A percentile compares a stretch with the other conserved stretches of the same genome.
Evolutionary conservation across 768 basidiomycete genomes (phyloP).

Genomic region (Lactarius quietus): DNA sequence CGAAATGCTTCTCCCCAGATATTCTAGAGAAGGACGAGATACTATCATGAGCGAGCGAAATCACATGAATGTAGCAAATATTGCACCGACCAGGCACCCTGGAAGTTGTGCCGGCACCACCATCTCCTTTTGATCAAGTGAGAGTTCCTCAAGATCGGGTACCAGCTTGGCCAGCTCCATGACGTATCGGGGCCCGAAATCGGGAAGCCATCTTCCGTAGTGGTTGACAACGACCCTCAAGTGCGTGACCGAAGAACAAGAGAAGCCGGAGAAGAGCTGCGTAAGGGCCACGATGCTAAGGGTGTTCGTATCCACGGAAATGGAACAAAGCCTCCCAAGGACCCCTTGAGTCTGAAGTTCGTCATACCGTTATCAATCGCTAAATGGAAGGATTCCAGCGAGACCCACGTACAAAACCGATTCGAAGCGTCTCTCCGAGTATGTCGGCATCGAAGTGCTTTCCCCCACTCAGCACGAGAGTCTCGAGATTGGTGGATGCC

Average conservation of each 20-base stretch:
- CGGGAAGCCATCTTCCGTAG: slow-evolving; percentile 7
- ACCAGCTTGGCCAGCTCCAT: slow-evolving; percentile 4
- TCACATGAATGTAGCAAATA: neutral
- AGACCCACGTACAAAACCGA: slow-evolving; percentile 12
- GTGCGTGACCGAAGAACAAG: slow-evolving; percentile 16
- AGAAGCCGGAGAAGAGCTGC: slow-evolving; percentile 13
- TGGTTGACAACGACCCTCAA: slow-evolving; percentile 17
- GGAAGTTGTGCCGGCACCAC: neutral
- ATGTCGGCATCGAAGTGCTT: neutral
- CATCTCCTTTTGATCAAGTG: slow-evolving; percentile 19
- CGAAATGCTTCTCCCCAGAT: slow-evolving; percentile 18
- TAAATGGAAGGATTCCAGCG: neutral
- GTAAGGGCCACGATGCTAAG: slow-evolving; percentile 1
- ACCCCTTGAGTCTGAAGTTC: slow-evolving; percentile 1
- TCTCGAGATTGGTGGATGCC: slow-evolving; percentile 12
- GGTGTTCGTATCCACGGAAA: slow-evolving; percentile 1
- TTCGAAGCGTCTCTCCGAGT: slow-evolving; percentile 8
- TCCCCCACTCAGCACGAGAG: slow-evolving; percentile 7
- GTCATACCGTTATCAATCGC: neutral
- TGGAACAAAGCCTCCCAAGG: slow-evolving; percentile 14
- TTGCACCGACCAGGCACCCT: slow-evolving; percentile 11
- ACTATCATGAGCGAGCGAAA: neutral
- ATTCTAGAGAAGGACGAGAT: neutral
- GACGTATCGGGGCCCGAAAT: slow-evolving; percentile 15
- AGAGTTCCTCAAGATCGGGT: slow-evolving; percentile 18